Percentiles rank a stretch among this genome's conserved stretches.
These are phyloP conservation scores for Angophora floribunda DNA, from an alignment of 345 rosid species.

Conservation along the genomic window DNA sequence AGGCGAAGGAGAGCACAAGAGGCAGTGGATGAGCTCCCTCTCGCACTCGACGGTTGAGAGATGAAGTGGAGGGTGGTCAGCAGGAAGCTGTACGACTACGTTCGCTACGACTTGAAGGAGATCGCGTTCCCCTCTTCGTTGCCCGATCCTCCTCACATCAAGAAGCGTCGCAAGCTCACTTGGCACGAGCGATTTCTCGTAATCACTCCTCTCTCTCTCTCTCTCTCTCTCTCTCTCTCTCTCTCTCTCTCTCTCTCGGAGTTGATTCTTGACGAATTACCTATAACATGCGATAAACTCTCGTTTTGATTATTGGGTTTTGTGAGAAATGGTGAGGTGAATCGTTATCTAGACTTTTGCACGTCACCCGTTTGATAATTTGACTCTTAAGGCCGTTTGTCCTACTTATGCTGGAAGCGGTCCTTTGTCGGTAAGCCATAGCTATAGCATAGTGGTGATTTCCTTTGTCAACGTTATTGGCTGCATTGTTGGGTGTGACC, in stretches of 20 bases:
- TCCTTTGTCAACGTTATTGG: neutral
- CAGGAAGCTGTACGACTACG: slow-evolving; percentile 56
- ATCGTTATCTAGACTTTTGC: neutral
- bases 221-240: neutral
- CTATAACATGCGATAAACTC: neutral
- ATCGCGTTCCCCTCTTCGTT: slow-evolving; percentile 88
- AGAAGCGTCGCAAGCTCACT: slow-evolving; percentile 65
- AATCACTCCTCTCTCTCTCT: neutral
- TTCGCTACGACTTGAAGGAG: slow-evolving; percentile 79
- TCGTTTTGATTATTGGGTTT: neutral
- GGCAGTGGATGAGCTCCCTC: neutral
- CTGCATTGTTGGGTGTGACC: neutral
- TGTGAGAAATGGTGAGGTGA: neutral
- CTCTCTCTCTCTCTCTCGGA: neutral
- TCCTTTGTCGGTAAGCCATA: neutral
- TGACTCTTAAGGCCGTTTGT: neutral
- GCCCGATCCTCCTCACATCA: slow-evolving; percentile 82
- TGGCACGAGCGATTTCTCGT: slow-evolving; percentile 70
- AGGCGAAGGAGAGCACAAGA: neutral
- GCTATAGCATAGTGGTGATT: neutral
- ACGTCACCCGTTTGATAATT: neutral
- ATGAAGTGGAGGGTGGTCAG: slow-evolving; percentile 55
- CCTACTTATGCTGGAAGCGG: neutral
- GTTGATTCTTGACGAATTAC: neutral
- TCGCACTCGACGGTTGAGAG: neutral